A percentile compares a stretch with the other conserved stretches of the same genome.
These are phyloP conservation scores for Oenanthe javanica DNA, from an alignment of 140 eudicot genomes.

Conservation along the genomic window DNA sequence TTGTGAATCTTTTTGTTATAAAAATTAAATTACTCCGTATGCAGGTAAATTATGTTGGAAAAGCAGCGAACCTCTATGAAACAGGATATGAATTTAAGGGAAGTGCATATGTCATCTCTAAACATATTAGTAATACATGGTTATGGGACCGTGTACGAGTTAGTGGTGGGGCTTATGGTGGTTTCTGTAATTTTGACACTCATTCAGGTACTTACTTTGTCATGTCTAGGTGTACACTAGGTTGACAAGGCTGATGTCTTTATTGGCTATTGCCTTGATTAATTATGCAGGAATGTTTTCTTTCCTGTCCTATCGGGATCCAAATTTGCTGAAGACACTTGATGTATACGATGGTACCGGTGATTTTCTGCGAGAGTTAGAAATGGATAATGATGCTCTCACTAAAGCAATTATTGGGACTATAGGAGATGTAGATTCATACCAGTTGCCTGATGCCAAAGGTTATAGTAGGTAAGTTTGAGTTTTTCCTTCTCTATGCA, in stretches of 20 bases:
- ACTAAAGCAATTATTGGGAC: conserved; percentile 98
- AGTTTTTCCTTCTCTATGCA: not conserved
- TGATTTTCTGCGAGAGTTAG: conserved; percentile 66
- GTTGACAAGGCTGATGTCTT: not conserved
- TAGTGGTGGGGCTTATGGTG: conserved; percentile 99
- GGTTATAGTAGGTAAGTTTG: conserved; percentile 85
- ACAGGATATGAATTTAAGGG: conserved; percentile 88
- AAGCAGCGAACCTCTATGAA: conserved; percentile 89
- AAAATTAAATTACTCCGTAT: conserved; percentile 2
- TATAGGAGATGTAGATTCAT: conserved; percentile 94
- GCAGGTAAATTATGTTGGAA: conserved; percentile 97
- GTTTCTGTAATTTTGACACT: conserved; percentile 91
- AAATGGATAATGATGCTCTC: conserved; percentile 86
- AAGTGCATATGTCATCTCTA: conserved; percentile 96
- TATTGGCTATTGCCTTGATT: conserved; percentile 15
- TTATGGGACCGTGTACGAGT: conserved; percentile 99
- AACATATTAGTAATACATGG: conserved; percentile 80
- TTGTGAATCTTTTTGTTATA: conserved; percentile 3
- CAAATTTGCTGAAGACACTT: conserved; percentile 88
- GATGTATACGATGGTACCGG: conserved; percentile 88
- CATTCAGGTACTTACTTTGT: conserved; percentile 65
- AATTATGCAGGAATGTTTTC: conserved; percentile 74
- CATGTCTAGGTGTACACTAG: not conserved
- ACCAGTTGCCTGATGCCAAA: conserved; percentile 96
- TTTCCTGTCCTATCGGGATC: conserved; percentile 88